These are phyloP conservation scores for Chionographis japonica DNA, from an alignment of 106 monocot species.

Conservation along the genomic window DNA sequence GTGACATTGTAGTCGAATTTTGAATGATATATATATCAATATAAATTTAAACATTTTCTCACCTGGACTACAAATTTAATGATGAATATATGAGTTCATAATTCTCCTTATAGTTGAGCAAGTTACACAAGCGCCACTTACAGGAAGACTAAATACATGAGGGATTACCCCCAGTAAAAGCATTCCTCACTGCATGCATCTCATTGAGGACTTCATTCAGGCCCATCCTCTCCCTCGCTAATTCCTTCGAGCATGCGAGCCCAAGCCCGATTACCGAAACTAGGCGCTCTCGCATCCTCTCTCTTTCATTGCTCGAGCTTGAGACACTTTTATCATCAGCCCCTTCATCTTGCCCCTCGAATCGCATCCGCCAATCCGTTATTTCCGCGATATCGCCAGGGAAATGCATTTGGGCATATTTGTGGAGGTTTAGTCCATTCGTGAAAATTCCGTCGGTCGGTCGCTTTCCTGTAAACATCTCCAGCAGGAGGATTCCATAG, in stretches of 20 bases:
- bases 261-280: neutral
- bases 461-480: slow-evolving; percentile 24
- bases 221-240: neutral
- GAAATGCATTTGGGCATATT: neutral
- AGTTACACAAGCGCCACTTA: too few relatives aligned
- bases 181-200: neutral
- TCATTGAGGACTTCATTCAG: neutral
- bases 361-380: neutral
- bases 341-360: neutral
- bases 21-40: too few relatives aligned
- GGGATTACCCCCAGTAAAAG: too few relatives aligned
- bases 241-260: neutral
- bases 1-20: too few relatives aligned
- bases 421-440: slow-evolving; percentile 1
- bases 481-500: slow-evolving; percentile 22
- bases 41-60: too few relatives aligned
- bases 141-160: too few relatives aligned
- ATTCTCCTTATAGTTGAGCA: too few relatives aligned
- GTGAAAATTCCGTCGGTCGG: slow-evolving; percentile 11
- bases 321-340: neutral
- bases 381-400: neutral
- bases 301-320: neutral
- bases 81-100: too few relatives aligned
- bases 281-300: neutral
- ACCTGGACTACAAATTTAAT: too few relatives aligned